phyloP scores from a whole-genome alignment of 2,329 filamentous ascomycete genomes.

The Didymella pinodella region DNA sequence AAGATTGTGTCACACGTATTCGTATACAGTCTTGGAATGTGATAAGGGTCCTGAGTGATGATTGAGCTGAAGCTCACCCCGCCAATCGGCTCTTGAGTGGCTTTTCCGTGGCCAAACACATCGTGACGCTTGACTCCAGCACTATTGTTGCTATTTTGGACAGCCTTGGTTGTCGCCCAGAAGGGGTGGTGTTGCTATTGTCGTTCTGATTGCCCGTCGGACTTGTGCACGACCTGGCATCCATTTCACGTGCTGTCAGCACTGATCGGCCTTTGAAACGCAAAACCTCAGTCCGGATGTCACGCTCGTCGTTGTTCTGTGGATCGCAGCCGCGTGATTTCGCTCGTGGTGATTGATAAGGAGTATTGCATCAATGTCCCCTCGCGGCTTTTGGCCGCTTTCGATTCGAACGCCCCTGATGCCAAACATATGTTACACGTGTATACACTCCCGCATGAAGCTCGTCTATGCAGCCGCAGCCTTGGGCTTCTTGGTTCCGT shows the following conservation, averaged over 20 bases:
- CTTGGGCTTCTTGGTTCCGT: conserved; percentile 99
- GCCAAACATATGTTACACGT: conserved; percentile 40
- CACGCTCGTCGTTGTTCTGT: neutral
- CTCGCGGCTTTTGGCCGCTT: conserved; percentile 11
- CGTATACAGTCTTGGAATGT: conserved; percentile 10
- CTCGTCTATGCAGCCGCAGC: conserved; percentile 33
- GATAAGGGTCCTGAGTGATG: neutral
- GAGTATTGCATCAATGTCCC: neutral
- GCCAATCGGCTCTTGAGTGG: conserved; percentile 12
- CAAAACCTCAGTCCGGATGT: neutral
- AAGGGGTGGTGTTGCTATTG: neutral
- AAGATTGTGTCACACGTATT: conserved; percentile 4
- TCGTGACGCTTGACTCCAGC: neutral
- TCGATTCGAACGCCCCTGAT: conserved; percentile 35
- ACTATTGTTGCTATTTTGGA: conserved; percentile 15
- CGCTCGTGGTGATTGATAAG: neutral
- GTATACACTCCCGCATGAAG: conserved; percentile 27
- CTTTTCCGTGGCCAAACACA: conserved; percentile 11
- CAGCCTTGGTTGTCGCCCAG: neutral
- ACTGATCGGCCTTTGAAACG: neutral
- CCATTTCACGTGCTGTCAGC: neutral
- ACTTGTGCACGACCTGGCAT: neutral
- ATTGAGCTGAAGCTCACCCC: conserved; percentile 4
- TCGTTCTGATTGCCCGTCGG: too few species aligned
- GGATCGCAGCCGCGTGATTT: too few species aligned